Evolutionary conservation across 305 asterid genomes (phyloP).

Genomic region (Andrographis paniculata): DNA sequence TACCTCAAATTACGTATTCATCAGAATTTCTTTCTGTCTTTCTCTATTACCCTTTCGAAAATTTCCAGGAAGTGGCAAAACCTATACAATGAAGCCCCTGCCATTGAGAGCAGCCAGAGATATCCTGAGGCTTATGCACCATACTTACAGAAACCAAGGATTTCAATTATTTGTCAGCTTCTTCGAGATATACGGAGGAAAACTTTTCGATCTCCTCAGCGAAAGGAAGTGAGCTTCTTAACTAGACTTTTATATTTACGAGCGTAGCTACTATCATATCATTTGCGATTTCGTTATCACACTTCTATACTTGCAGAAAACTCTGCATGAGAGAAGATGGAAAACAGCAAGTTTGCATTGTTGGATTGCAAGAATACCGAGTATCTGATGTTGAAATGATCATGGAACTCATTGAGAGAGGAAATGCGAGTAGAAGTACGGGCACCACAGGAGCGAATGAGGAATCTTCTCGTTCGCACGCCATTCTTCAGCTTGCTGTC

Average conservation of each 20-base stretch:
- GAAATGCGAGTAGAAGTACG: conserved; percentile 84
- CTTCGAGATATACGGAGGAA: conserved; percentile 98
- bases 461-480: conserved; percentile 57
- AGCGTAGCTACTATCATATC: neutral
- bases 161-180: conserved; percentile 87
- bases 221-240: conserved; percentile 74
- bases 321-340: conserved; percentile 99
- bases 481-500: conserved; percentile 89
- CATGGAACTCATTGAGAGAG: conserved; percentile 93
- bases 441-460: conserved; percentile 85
- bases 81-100: conserved; percentile 95
- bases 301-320: conserved; percentile 46
- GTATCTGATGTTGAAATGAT: conserved; percentile 88
- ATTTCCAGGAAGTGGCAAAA: conserved; percentile 92
- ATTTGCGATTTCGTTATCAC: neutral
- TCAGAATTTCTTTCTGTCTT: neutral
- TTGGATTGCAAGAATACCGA: conserved; percentile 94
- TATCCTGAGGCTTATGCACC: conserved; percentile 88
- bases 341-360: conserved; percentile 95
- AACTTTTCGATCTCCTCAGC: conserved; percentile 83
- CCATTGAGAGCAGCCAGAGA: conserved; percentile 93
- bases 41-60: neutral
- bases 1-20: neutral
- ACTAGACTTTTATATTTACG: neutral
- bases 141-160: conserved; percentile 92